Conservation (phyloP, 306 rosid species). For the Quercus alba region DNA sequence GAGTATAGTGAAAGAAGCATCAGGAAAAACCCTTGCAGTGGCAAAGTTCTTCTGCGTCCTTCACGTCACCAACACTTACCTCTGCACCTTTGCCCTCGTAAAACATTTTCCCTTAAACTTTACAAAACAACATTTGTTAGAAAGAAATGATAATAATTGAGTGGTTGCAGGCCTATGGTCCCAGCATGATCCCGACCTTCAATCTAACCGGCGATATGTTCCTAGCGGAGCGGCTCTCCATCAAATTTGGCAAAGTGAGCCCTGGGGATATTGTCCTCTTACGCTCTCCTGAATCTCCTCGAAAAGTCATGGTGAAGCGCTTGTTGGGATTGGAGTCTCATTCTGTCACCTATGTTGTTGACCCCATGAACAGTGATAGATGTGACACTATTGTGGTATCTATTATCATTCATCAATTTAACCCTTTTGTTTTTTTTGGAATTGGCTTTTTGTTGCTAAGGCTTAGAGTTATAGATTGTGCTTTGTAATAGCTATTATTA, state of each 20-base stretch:
- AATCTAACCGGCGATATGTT: constrained; percentile 17
- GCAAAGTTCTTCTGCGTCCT: constrained; percentile 41
- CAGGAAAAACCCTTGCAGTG: constrained; percentile 1
- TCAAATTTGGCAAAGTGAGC: constrained; percentile 42
- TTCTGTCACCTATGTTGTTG: constrained; percentile 45
- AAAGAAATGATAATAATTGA: not conserved
- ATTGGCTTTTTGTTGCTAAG: not conserved
- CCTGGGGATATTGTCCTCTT: constrained; percentile 59
- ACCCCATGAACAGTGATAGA: constrained; percentile 44
- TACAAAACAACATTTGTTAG: too few species aligned
- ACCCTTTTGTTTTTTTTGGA: not conserved
- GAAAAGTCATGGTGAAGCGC: constrained; percentile 43
- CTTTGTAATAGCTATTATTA: not conserved
- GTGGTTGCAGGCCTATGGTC: constrained; percentile 57
- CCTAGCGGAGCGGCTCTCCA: constrained; percentile 51
- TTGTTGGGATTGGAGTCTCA: constrained; percentile 77
- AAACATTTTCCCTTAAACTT: too few species aligned
- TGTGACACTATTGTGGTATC: constrained; percentile 61
- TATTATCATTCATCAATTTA: not conserved
- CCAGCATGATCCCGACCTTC: constrained; percentile 83
- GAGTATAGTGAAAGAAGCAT: constrained; percentile 29
- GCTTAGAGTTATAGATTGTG: not conserved
- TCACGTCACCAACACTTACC: constrained; percentile 41
- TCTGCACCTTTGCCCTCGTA: constrained; percentile 32
- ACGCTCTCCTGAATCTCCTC: constrained; percentile 49